These are phyloP conservation scores for Mrakia blollopis DNA, from an alignment of 768 basidiomycete genomes.

Conservation along the genomic window DNA sequence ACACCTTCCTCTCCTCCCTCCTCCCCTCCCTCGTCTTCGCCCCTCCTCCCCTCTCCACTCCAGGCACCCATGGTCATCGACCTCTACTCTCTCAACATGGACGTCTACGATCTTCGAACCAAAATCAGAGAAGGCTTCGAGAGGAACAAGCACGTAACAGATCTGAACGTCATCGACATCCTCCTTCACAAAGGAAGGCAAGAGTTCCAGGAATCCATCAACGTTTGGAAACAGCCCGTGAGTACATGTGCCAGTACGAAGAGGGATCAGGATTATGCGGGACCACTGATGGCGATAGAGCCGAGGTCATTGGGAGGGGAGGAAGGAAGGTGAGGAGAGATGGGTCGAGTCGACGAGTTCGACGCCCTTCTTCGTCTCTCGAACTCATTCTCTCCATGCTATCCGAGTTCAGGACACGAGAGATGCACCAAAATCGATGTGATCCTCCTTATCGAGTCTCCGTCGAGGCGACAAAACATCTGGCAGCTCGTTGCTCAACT, in stretches of 20 bases:
- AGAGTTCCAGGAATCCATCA: constrained; percentile 60
- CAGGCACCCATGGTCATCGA: constrained; percentile 87
- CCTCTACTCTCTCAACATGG: constrained; percentile 74
- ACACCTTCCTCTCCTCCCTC: not conserved
- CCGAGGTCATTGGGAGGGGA: not conserved
- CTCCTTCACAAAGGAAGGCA: constrained; percentile 75
- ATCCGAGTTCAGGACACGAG: too few species aligned
- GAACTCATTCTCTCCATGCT: too few species aligned
- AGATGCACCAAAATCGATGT: too few species aligned
- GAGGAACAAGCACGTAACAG: constrained; percentile 71
- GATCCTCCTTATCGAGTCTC: too few species aligned
- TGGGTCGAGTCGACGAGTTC: too few species aligned
- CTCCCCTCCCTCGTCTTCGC: not conserved
- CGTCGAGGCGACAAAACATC: too few species aligned
- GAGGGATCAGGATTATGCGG: not conserved
- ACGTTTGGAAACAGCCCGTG: constrained; percentile 23
- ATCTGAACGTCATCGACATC: constrained; percentile 76
- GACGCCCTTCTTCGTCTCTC: not conserved
- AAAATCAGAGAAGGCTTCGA: constrained; percentile 83
- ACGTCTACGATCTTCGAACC: constrained; percentile 70
- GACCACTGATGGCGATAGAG: too few species aligned
- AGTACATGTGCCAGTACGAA: not conserved
- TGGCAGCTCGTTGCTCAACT: too few species aligned
- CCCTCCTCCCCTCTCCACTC: not conserved
- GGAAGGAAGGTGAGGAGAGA: not conserved